Evolutionary conservation across 257 asterid species (phyloP), one percentile per base, ranked within the genome.

Genomic region (Gentiana dahurica): DNA sequence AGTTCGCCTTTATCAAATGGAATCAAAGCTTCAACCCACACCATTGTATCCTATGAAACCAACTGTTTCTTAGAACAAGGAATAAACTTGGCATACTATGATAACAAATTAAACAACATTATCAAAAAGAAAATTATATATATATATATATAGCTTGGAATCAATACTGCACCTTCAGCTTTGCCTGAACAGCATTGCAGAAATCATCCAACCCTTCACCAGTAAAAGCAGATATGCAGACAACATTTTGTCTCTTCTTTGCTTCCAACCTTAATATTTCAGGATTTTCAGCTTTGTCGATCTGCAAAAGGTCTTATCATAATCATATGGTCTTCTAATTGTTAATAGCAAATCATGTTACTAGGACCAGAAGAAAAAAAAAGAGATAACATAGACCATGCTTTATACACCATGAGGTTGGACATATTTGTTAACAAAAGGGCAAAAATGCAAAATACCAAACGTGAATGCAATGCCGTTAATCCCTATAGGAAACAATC

Each of bases 1-100:
- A 91, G 92, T 66, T 91, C 96, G 58, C 95, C 98, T 71, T 87
- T 83, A 69, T 87, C 90, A 59, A 91, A 91, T 1, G 98, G 98
- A 57, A 91, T 83, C 73, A 91, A 68, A 66, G 96, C 98, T 79
- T 91, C 98, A 60, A 91, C 81, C 98, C 96, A 87, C 44, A 91
- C 95, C 98, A 91, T 87, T 59, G 71, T 73, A 77, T 91, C 95
- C 98, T 91, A 61, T 53, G 32, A 38, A 64, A 66, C 54, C 12
- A 51, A 55, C 12, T 45, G 49, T 34, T 46, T 63, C 45, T 64
- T 62, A 45, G 34, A 54, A 52, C 39, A 49, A 5, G 35, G 46
- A 33, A 54, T 52, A 49, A 49, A 55, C 58, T 6, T 49, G 15
- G 4, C 24, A 57, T 24, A 12, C 24, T 33, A 2, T 1, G 33